Evolutionary conservation across 2,329 filamentous ascomycete species (phyloP).

Genomic region (Talaromyces sp.): DNA sequence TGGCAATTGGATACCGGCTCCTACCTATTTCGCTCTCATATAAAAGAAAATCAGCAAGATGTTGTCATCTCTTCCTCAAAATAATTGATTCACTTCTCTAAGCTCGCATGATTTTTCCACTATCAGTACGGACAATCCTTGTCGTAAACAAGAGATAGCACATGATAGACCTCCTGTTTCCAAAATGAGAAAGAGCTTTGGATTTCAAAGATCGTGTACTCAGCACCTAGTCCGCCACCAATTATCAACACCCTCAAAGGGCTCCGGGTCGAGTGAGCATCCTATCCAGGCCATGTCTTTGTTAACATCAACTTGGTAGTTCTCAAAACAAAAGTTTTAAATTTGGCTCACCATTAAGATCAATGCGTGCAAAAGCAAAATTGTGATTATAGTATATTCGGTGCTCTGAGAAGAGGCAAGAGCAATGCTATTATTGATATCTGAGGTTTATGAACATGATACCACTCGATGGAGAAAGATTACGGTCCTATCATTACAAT

Average conservation of each 20-base stretch:
- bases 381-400: background rate
- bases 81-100: background rate
- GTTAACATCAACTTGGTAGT: background rate
- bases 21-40: conserved; percentile 21
- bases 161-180: background rate
- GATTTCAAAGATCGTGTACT: background rate
- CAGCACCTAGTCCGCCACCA: background rate
- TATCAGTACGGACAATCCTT: background rate
- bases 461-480: background rate
- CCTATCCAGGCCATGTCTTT: background rate
- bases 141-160: background rate
- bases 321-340: background rate
- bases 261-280: background rate
- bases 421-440: background rate
- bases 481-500: background rate
- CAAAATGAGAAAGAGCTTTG: background rate
- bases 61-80: background rate
- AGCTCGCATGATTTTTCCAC: background rate
- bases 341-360: background rate
- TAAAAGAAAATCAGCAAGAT: background rate
- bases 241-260: background rate
- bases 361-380: background rate
- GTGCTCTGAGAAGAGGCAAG: background rate
- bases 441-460: background rate
- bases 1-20: conserved; percentile 32